These are phyloP conservation scores for Daucus carota DNA, from an alignment of 129 eudicot genomes.

Conservation along the genomic window DH1_v3.0 NC_030384.2:34100501-34101000, in stretches of 20 bases:
- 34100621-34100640: background rate
- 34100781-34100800: slow-evolving; percentile 86
- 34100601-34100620: background rate
- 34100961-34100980: background rate
- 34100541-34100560: background rate
- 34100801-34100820: slow-evolving; percentile 26
- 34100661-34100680: slow-evolving; percentile 44
- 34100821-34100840: background rate
- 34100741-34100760: slow-evolving; percentile 58
- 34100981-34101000: background rate
- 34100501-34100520: slow-evolving; percentile 49
- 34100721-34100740: slow-evolving; percentile 59
- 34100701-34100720: slow-evolving; percentile 31
- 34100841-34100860: background rate
- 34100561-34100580: background rate
- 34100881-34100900: background rate
- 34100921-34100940: background rate
- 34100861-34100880: background rate
- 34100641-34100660: background rate
- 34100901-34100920: background rate
- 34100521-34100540: slow-evolving; percentile 35
- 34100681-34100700: slow-evolving; percentile 50
- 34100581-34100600: background rate
- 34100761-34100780: slow-evolving; percentile 75
- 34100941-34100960: background rate